Conservation (phyloP, 192 early-diverging fungal species). For the Gryganskiella cystojenkinii region DNA sequence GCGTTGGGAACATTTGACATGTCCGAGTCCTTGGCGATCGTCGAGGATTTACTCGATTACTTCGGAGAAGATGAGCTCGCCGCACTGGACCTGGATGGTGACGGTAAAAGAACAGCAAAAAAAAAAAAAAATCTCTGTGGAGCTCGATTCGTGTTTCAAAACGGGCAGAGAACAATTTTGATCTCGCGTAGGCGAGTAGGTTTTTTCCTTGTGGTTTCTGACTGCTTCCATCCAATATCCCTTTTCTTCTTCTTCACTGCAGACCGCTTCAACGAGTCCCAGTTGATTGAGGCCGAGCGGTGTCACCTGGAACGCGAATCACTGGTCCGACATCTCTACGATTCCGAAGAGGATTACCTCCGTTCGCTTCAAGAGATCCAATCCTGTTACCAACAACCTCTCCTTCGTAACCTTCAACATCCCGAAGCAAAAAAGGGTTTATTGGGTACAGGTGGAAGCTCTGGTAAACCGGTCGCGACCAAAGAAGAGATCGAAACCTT, state of each 20-base stretch:
- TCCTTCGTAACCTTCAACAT: slow-evolving; percentile 21
- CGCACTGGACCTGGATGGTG: slow-evolving; percentile 15
- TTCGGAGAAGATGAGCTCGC: slow-evolving; percentile 45
- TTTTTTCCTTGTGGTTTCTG: too few species aligned
- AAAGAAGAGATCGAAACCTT: slow-evolving; percentile 39
- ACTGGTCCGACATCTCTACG: slow-evolving; percentile 41
- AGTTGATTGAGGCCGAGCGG: slow-evolving; percentile 38
- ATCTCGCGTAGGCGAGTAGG: too few species aligned
- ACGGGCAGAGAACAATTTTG: too few species aligned
- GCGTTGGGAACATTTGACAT: slow-evolving; percentile 45
- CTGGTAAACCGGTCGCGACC: slow-evolving; percentile 25
- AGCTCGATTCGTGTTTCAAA: too few species aligned
- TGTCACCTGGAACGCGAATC: slow-evolving; percentile 45
- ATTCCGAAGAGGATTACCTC: slow-evolving; percentile 48
- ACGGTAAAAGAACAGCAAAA: slow-evolving; percentile 1
- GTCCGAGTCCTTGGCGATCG: slow-evolving; percentile 50
- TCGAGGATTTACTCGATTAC: slow-evolving; percentile 49
- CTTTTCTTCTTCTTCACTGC: background rate
- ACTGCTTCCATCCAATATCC: too few species aligned
- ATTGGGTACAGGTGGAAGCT: slow-evolving; percentile 2
- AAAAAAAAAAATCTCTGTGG: background rate
- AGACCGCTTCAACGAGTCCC: slow-evolving; percentile 44
- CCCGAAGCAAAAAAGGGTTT: slow-evolving; percentile 23
- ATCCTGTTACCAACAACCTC: slow-evolving; percentile 28
- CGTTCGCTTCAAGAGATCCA: slow-evolving; percentile 42